Conservation (phyloP, 2,329 filamentous ascomycete genomes). For the Aspergillus sp. region DNA sequence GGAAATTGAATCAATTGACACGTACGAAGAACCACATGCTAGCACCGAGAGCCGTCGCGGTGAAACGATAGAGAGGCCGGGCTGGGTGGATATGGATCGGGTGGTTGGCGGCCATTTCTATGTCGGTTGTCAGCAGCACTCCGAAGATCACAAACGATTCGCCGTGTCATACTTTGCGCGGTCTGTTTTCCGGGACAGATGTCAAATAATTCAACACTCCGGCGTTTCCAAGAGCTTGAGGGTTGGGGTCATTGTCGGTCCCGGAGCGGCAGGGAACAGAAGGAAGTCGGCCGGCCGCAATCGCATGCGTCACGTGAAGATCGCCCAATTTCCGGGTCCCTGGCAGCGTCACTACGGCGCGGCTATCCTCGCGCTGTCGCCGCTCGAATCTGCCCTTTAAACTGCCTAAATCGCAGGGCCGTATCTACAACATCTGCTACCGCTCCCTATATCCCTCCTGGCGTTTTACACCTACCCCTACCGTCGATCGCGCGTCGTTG, state of each 20-base stretch:
- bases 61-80: slow-evolving; percentile 74
- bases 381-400: no score
- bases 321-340: background rate
- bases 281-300: background rate
- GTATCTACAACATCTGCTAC: no score
- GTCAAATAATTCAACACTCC: background rate
- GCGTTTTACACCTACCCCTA: no score
- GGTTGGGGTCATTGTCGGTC: background rate
- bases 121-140: background rate
- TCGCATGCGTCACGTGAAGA: background rate
- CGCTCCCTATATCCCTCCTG: no score
- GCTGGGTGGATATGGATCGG: slow-evolving; percentile 55
- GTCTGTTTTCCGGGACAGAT: background rate
- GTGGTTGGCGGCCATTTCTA: slow-evolving; percentile 42
- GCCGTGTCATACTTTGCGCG: background rate
- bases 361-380: background rate
- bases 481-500: no score
- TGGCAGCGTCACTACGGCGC: background rate
- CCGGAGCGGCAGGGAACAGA: background rate
- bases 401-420: no score
- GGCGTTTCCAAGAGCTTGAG: background rate
- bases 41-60: slow-evolving; percentile 82
- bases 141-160: background rate
- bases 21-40: slow-evolving; percentile 99
- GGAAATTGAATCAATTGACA: background rate